Evolutionary conservation across 768 basidiomycete genomes (phyloP), one percentile per base, ranked within the genome.

Genomic region (Postia placenta): DNA sequence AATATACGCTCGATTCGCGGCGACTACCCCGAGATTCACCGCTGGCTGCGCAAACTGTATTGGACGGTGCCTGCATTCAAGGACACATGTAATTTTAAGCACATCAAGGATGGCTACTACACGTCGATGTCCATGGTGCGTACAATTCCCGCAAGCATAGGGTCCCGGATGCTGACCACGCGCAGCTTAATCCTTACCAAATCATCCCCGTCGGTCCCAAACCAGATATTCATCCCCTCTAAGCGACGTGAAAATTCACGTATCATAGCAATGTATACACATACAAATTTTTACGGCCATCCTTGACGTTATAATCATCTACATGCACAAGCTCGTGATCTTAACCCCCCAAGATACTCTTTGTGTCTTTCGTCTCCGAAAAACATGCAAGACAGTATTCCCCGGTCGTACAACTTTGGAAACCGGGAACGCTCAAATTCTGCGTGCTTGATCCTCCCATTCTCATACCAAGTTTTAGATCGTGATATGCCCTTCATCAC

Each of bases 41-140:
- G 83, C 26, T 94, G 91, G 87, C 59, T 89, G 69, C 83, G 82
- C 66, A 84, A 85, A 61, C 69, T 97, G 17, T 98, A 99, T 73
- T 97, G 92, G 93, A 87, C 85, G 53, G 73, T 85, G 57, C 68
- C 83, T 1, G 91, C 92, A 3, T 98, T 99, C 81, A 82, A 83
- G 64, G 77, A 81, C 5, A 82, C 85, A 15, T 94, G 93, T 33
- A 74, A 93, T 61, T 97, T 97, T 62, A 79, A 88, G 14, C 94
- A 96, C 67, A 88, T 89, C 71, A 87, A 87, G 68, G 78, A 75
- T 0, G 76, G 80, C 58, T 87, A 87, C 58, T 87, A 80, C 55
- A 84, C 81, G 80, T 79, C 79, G 35, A 80, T 80, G 49, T 33
- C 68, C 1, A 49, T 60, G 50, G 79, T 80, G 23, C 12, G 51